Conservation (phyloP, 108 stramenopile species). For the Bacterosira constricta region DNA sequence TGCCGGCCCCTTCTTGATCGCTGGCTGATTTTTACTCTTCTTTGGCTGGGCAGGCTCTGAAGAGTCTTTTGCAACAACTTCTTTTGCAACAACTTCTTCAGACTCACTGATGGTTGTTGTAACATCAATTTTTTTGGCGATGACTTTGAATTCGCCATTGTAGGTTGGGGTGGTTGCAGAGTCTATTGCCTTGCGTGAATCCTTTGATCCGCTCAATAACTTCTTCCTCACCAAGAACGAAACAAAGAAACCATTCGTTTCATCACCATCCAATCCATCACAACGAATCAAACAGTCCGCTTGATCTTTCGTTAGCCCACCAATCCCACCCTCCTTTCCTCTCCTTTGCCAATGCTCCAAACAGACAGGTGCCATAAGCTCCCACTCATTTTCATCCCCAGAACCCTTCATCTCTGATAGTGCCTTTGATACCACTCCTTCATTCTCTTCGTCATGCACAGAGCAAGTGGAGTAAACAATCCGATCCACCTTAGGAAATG, state of each 20-base stretch:
- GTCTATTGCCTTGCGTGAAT: not conserved
- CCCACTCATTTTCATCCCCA: conserved; percentile 53
- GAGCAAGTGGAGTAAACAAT: conserved; percentile 99
- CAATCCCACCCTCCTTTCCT: conserved; percentile 65
- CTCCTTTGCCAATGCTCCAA: conserved; percentile 86
- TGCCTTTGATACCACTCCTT: conserved; percentile 85
- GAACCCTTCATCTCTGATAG: conserved; percentile 46
- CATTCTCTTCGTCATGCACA: conserved; percentile 93
- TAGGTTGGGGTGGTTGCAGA: not conserved
- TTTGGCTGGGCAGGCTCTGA: conserved; percentile 17
- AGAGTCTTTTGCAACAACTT: not conserved
- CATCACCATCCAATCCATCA: conserved; percentile 87
- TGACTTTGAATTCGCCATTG: conserved; percentile 3
- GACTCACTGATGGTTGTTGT: not conserved
- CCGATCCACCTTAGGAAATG: conserved; percentile 83
- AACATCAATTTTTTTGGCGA: conserved; percentile 7
- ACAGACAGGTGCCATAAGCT: conserved; percentile 71
- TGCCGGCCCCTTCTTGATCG: not conserved
- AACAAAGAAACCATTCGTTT: conserved; percentile 98
- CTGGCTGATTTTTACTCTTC: not conserved
- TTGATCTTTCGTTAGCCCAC: conserved; percentile 70
- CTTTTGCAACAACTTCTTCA: not conserved
- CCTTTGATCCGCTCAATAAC: conserved; percentile 3
- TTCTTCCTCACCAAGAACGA: conserved; percentile 81
- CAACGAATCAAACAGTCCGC: conserved; percentile 85